These are phyloP conservation scores for Diospyros lotus DNA, from an alignment of 148 eudicot genomes.

Conservation along the genomic window DNA sequence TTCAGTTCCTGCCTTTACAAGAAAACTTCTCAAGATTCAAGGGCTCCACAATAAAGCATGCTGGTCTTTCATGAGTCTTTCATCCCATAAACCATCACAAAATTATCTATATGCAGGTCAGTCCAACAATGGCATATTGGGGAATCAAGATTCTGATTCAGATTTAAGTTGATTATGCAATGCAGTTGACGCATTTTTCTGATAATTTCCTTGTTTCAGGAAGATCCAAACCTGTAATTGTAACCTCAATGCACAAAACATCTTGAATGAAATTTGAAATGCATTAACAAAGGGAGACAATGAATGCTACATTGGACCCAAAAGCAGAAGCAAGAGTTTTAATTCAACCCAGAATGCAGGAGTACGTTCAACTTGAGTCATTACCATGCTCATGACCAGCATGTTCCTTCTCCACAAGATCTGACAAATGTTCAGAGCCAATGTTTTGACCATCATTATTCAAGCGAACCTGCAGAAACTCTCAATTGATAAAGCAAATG, in stretches of 20 bases:
- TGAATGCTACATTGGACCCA: background rate
- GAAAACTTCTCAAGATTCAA: background rate
- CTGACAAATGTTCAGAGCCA: conserved; percentile 89
- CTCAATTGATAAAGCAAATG: conserved; percentile 2
- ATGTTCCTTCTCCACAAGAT: conserved; percentile 89
- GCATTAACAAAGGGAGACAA: background rate
- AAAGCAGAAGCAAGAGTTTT: background rate
- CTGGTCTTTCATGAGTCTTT: background rate
- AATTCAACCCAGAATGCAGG: background rate
- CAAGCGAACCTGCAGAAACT: conserved; percentile 77
- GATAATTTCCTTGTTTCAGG: background rate
- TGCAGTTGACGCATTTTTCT: background rate
- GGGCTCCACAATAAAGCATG: background rate
- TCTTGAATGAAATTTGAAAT: background rate
- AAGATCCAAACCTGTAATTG: background rate
- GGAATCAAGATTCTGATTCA: background rate
- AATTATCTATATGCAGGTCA: background rate
- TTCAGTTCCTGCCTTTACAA: background rate
- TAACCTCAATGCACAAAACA: background rate
- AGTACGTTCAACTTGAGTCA: conserved; percentile 8
- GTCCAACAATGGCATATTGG: background rate
- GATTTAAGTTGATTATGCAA: background rate
- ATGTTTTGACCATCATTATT: conserved; percentile 64
- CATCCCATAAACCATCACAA: background rate
- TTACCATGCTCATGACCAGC: conserved; percentile 69